These are phyloP conservation scores for Arbutus unedo DNA, from an alignment of 148 eudicot genomes.

Conservation along the genomic window DNA sequence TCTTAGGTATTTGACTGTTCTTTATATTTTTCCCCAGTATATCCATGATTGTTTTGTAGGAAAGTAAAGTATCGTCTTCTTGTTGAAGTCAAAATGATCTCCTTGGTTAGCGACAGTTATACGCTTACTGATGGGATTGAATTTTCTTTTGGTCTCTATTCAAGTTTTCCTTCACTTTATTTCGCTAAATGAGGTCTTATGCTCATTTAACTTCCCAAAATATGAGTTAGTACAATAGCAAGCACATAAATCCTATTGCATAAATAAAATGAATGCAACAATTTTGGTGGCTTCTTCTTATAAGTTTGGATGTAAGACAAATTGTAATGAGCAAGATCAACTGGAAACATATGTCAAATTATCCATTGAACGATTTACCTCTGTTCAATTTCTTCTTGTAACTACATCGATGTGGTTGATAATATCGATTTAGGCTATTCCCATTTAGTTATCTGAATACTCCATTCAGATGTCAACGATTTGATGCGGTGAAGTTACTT, in stretches of 20 bases:
- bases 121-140: not conserved
- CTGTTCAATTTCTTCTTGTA: not conserved
- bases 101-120: not conserved
- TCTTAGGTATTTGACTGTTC: conserved; percentile 13
- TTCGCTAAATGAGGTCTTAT: not conserved
- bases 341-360: not conserved
- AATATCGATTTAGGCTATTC: not conserved
- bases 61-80: not conserved
- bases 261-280: not conserved
- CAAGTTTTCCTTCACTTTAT: not conserved
- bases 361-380: not conserved
- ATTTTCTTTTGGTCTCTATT: not conserved
- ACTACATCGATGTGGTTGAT: not conserved
- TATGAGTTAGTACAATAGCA: not conserved
- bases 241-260: not conserved
- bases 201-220: not conserved
- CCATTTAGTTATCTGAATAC: not conserved
- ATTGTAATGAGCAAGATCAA: not conserved
- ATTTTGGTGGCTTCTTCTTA: not conserved
- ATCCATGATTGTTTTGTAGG: not conserved
- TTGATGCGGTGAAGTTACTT: not conserved
- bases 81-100: not conserved
- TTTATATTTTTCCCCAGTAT: not conserved
- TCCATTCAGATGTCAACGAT: not conserved
- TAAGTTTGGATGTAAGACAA: not conserved